Evolutionary conservation across 2,329 filamentous ascomycete genomes (phyloP).

Genomic region (Thermochaetoides dissita): DNA sequence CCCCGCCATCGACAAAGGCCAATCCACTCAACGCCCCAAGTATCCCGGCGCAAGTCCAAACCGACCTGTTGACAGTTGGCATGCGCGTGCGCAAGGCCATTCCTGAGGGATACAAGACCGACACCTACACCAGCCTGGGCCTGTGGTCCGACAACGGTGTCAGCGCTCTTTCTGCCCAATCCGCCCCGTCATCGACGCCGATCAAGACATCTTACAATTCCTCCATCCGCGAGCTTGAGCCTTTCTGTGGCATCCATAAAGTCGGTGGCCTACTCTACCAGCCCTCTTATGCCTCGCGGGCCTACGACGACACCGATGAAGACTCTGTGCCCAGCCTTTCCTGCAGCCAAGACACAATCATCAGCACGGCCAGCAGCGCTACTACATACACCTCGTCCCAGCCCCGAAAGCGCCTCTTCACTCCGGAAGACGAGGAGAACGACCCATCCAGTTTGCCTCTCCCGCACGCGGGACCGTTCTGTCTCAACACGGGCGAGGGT

Average conservation of each 20-base stretch:
- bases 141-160: conserved; percentile 30
- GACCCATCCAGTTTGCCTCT: conserved; percentile 6
- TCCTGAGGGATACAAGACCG: conserved; percentile 83
- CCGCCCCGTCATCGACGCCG: conserved; percentile 6
- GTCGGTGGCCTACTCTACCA: conserved; percentile 55
- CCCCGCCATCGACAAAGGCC: conserved; percentile 17
- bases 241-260: conserved; percentile 70
- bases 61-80: conserved; percentile 77
- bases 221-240: conserved; percentile 48
- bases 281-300: conserved; percentile 19
- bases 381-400: too few relatives aligned
- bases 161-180: conserved; percentile 8
- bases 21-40: conserved; percentile 23
- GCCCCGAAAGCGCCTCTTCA: conserved; percentile 34
- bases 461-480: conserved; percentile 13
- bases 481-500: conserved; percentile 13
- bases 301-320: conserved; percentile 13
- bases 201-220: conserved; percentile 1
- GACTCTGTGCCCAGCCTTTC: conserved; percentile 27
- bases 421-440: conserved; percentile 27
- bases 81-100: conserved; percentile 92
- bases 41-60: conserved; percentile 55
- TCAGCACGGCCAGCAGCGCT: conserved; percentile 18
- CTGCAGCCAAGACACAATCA: conserved; percentile 41
- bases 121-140: conserved; percentile 33